Evolutionary conservation across 371 early-diverging fungal genomes (phyloP).

Genomic region (Rhizopus arrhizus): DNA sequence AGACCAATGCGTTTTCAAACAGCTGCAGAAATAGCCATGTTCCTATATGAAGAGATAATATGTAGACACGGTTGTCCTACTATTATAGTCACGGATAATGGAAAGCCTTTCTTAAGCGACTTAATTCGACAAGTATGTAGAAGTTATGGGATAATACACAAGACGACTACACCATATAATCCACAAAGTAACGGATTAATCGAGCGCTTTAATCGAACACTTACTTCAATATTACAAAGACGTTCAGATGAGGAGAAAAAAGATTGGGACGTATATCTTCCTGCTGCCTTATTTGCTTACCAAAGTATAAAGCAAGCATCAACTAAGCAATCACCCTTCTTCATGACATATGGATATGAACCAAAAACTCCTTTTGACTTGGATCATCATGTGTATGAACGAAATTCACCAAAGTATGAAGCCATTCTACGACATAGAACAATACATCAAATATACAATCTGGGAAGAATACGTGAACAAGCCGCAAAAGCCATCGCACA

Average conservation of each 20-base stretch:
- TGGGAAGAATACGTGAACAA: too few relatives aligned
- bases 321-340: conserved; percentile 1
- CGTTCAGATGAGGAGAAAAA: background rate
- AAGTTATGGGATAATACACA: background rate
- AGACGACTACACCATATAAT: background rate
- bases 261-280: conserved; percentile 2
- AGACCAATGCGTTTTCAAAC: background rate
- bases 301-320: conserved; percentile 1
- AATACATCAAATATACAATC: too few relatives aligned
- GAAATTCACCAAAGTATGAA: background rate
- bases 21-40: background rate
- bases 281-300: conserved; percentile 1
- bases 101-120: background rate
- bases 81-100: background rate
- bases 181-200: background rate
- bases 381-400: background rate
- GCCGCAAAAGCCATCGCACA: too few relatives aligned
- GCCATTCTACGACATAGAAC: too few relatives aligned
- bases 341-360: background rate
- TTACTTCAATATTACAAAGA: background rate
- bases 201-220: background rate
- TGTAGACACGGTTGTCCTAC: background rate
- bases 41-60: conserved; percentile 1
- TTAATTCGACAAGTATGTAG: background rate
- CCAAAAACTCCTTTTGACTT: background rate